A percentile compares a stretch with the other conserved stretches of the same genome.
These are phyloP conservation scores for Pistacia integerrima DNA, from an alignment of 345 rosid genomes.

Conservation along the genomic window DNA sequence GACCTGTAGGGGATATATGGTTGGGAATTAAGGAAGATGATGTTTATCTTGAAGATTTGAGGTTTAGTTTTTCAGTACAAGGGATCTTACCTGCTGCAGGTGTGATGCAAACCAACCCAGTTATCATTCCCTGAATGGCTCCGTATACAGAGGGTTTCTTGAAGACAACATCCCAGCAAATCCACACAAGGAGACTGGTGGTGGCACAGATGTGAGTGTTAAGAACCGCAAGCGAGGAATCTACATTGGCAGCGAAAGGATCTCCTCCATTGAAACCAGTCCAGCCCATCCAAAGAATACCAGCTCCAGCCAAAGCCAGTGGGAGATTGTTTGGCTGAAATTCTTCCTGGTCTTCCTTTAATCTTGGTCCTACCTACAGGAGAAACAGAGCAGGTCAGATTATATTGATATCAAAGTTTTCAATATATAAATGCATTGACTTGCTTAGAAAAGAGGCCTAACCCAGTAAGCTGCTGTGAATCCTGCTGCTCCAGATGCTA, in stretches of 20 bases:
- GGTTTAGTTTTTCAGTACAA: not conserved
- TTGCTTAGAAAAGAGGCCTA: not conserved
- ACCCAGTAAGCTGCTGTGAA: slow-evolving; percentile 36
- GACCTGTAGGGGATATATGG: not conserved
- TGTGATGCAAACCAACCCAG: slow-evolving; percentile 17
- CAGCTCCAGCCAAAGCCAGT: slow-evolving; percentile 2
- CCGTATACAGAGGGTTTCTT: not conserved
- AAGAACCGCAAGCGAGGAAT: slow-evolving; percentile 18
- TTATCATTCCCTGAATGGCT: slow-evolving; percentile 15
- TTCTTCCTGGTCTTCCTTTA: not conserved
- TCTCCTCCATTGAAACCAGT: slow-evolving; percentile 15
- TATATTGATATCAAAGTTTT: not conserved
- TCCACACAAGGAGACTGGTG: slow-evolving; percentile 3
- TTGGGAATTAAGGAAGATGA: not conserved
- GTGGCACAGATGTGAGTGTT: slow-evolving; percentile 15
- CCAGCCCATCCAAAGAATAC: slow-evolving; percentile 13
- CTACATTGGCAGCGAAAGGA: slow-evolving; percentile 5
- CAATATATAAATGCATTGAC: not conserved
- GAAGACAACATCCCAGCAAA: slow-evolving; percentile 6
- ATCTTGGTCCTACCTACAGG: slow-evolving; percentile 11
- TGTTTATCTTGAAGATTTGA: not conserved
- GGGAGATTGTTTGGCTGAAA: slow-evolving; percentile 6
- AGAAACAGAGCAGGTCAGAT: not conserved
- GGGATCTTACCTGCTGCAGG: slow-evolving; percentile 7
- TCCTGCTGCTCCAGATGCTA: slow-evolving; percentile 33